Conservation (phyloP, 306 rosid genomes). For the Fragaria ananassa region DNA sequence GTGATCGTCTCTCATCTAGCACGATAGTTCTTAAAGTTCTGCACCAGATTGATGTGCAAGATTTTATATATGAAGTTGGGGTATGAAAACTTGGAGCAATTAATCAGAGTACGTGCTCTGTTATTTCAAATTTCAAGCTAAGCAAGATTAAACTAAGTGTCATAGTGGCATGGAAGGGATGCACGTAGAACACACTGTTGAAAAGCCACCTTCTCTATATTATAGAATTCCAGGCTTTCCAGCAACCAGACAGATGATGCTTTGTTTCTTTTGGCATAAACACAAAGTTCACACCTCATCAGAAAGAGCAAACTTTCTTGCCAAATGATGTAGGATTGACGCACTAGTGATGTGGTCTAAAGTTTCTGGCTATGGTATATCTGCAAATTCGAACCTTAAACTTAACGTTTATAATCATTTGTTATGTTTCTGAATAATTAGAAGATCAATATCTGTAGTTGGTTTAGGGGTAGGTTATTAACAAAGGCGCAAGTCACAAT, state of each 20-base stretch:
- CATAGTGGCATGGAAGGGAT: not conserved
- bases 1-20: not conserved
- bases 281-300: slow-evolving; percentile 9
- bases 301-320: slow-evolving; percentile 2
- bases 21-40: not conserved
- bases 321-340: slow-evolving; percentile 20
- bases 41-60: not conserved
- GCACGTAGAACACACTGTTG: not conserved
- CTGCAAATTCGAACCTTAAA: not conserved
- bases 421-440: not conserved
- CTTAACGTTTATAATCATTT: not conserved
- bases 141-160: not conserved
- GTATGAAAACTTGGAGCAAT: not conserved
- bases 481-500: not conserved
- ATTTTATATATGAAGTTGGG: not conserved
- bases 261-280: slow-evolving; percentile 7
- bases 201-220: not conserved
- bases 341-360: slow-evolving; percentile 17
- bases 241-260: slow-evolving; percentile 6
- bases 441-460: not conserved
- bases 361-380: not conserved
- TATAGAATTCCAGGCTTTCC: slow-evolving; percentile 7
- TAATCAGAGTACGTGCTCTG: not conserved
- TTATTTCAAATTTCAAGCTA: not conserved
- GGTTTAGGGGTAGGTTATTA: not conserved